Conservation (phyloP, 1,284 basidiomycete genomes). For the Leccinum subrobustum region DNA sequence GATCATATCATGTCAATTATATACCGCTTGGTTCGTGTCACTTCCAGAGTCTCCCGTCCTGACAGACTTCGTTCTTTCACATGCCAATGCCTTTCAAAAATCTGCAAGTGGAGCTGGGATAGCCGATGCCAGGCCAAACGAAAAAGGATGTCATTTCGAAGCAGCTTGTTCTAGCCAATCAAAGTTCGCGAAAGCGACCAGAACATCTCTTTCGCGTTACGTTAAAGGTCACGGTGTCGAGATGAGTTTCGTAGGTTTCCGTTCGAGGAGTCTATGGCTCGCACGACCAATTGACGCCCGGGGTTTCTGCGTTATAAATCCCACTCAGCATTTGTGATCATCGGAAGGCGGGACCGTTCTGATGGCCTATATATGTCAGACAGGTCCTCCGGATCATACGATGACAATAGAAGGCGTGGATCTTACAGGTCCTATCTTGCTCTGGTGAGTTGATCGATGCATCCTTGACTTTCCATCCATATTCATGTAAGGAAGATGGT, state of each 20-base stretch:
- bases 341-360: neutral
- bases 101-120: neutral
- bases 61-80: slow-evolving; percentile 9
- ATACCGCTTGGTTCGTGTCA: slow-evolving; percentile 16
- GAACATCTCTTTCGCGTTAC: neutral
- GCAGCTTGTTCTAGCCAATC: neutral
- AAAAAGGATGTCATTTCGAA: neutral
- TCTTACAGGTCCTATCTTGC: slow-evolving; percentile 12
- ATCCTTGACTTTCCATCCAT: neutral
- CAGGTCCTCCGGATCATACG: slow-evolving; percentile 6
- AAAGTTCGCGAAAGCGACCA: neutral
- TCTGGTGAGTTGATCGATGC: slow-evolving; percentile 4
- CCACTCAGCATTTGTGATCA: neutral
- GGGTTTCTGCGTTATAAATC: slow-evolving; percentile 9
- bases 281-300: neutral
- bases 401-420: slow-evolving; percentile 17
- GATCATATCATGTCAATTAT: slow-evolving; percentile 31
- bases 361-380: neutral
- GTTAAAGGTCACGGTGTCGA: neutral
- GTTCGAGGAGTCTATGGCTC: slow-evolving; percentile 9
- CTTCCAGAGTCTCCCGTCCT: slow-evolving; percentile 6
- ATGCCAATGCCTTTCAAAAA: slow-evolving; percentile 8
- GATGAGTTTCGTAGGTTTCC: slow-evolving; percentile 22
- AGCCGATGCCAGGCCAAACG: neutral
- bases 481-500: neutral